Conservation (phyloP, 495 filamentous ascomycete genomes). For the Talaromyces wortmannii region DNA sequence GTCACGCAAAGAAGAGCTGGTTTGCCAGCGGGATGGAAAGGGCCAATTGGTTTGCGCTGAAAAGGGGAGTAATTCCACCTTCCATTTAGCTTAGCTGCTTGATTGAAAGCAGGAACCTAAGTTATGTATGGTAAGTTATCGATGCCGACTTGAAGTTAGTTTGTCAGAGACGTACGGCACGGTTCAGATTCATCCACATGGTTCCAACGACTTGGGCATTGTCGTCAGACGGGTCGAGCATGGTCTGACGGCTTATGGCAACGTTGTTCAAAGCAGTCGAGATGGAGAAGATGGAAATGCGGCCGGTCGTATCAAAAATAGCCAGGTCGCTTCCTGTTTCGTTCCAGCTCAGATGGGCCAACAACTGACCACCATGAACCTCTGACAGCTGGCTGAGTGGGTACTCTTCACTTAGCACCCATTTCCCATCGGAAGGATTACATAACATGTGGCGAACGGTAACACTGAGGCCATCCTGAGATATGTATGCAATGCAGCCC, state of each 20-base stretch:
- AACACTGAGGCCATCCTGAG: slow-evolving; percentile 58
- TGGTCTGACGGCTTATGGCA: slow-evolving; percentile 42
- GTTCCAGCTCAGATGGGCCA: slow-evolving; percentile 76
- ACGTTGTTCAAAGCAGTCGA: slow-evolving; percentile 61
- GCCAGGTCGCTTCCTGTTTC: slow-evolving; percentile 67
- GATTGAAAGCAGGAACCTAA: slow-evolving; percentile 45
- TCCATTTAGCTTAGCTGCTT: slow-evolving; percentile 40
- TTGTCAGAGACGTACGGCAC: slow-evolving; percentile 33
- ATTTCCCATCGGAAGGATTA: slow-evolving; percentile 62
- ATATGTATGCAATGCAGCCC: slow-evolving; percentile 81
- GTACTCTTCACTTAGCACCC: slow-evolving; percentile 64
- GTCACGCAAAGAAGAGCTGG: slow-evolving; percentile 66
- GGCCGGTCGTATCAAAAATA: slow-evolving; percentile 65
- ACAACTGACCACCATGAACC: slow-evolving; percentile 40
- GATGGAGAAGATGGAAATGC: slow-evolving; percentile 61
- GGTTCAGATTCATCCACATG: slow-evolving; percentile 69
- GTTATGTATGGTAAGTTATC: slow-evolving; percentile 2
- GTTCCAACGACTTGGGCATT: slow-evolving; percentile 70
- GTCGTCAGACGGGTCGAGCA: slow-evolving; percentile 61
- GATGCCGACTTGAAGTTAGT: neutral
- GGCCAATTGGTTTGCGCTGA: slow-evolving; percentile 47
- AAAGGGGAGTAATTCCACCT: slow-evolving; percentile 45
- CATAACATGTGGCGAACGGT: slow-evolving; percentile 67
- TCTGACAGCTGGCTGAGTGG: slow-evolving; percentile 30
- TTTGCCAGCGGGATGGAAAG: slow-evolving; percentile 61